Evolutionary conservation across 768 basidiomycete species (phyloP).

Genomic region (Podaxis sp.): DNA sequence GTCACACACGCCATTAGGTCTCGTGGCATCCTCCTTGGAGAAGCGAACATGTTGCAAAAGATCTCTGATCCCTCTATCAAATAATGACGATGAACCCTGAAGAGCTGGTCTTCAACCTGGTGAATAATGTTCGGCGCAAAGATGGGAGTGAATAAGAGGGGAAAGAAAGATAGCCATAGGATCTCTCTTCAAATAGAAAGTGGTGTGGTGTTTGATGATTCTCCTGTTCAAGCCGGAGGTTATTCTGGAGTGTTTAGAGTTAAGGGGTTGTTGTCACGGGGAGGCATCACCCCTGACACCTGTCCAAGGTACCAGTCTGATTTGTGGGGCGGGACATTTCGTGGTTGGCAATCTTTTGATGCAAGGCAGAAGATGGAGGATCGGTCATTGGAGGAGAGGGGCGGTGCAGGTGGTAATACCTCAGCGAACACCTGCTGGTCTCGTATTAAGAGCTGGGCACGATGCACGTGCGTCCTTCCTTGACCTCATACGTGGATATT

Average conservation of each 20-base stretch:
- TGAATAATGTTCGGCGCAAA: neutral
- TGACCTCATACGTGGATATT: no score
- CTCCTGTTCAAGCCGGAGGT: neutral
- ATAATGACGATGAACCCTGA: conserved; percentile 30
- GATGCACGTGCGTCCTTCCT: no score
- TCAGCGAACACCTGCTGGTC: no score
- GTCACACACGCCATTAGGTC: conserved; percentile 30
- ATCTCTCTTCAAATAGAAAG: conserved; percentile 23
- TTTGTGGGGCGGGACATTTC: no score
- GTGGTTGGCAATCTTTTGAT: no score
- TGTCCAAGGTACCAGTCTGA: no score
- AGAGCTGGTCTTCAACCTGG: conserved; percentile 33
- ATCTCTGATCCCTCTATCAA: conserved; percentile 33
- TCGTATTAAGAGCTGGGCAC: no score
- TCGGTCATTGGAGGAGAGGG: no score
- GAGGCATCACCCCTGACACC: no score
- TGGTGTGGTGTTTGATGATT: neutral
- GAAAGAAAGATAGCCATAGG: conserved; percentile 19
- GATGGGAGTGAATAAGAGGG: neutral
- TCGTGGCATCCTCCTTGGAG: conserved; percentile 16
- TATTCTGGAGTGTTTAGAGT: neutral
- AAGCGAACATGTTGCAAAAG: conserved; percentile 34
- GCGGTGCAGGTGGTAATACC: no score
- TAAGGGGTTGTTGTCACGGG: neutral
- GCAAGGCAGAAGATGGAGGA: no score